Base-by-base conservation (phyloP, 768 basidiomycete species). In the Paxillus ammoniavirescens region DNA sequence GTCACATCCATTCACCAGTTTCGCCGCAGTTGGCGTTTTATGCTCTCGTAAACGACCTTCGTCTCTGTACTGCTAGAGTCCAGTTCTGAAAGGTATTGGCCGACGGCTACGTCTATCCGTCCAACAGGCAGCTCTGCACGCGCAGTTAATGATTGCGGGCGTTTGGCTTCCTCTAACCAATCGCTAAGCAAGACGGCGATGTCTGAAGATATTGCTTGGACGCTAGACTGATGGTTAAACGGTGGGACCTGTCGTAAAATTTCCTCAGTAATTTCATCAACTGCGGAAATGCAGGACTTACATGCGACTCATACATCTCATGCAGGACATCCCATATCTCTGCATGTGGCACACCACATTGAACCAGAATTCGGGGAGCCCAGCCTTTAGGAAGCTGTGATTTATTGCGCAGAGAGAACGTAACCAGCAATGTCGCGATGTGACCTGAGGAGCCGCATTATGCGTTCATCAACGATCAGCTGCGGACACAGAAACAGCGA, bases 291-390 rank as follows among this genome's bases (percentile, higher is more conserved):
- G 37, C 30, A 12, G 40, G 17, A 68, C 77, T 62, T 69, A 93
- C 94, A 74, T 93, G 89, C 23, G 89, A 90, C 66, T 93, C 89
- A 57, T 91, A 90, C 81, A 93, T 87, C 65, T 87, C 87, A 59
- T 91, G 87, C 58, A 92, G 78, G 18, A 88, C 82, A 60, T 91
- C 87, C 83, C 93, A 96, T 49, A 95, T 79, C 53, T 93, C 90
- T 35, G 80, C 76, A 60, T 82, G 87, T 8, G 91, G 87, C 21
- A 95, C 86, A 2, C 87, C 84, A 50, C 88, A 95, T 67, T 93
- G 87, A 17, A 84, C 76, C 53, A 98, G 73, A 51, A 91, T 78
- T 43, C 85, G 79, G 6, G 91, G 81, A 0, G 85, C 85, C 96
- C 96, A 98, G 12, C 94, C 94, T 42, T 79, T 73, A 2, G 84